A percentile compares a stretch with the other conserved stretches of the same genome.
These are phyloP conservation scores for Claviceps sp. DNA, from an alignment of 2,329 filamentous ascomycete genomes.

Conservation along the genomic window DNA sequence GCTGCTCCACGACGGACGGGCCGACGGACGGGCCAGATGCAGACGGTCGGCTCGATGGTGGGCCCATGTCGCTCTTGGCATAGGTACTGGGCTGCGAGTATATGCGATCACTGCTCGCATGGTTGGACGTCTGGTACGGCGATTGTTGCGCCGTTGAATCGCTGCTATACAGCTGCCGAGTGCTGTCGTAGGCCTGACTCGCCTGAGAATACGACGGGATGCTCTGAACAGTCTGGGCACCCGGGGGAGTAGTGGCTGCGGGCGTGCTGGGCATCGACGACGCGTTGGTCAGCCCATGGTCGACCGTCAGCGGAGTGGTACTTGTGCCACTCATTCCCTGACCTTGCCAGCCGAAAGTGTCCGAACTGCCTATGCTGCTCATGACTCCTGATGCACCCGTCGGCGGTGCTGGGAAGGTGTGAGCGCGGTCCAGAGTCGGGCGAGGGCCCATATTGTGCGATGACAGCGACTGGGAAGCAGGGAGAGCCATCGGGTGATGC, in stretches of 20 bases:
- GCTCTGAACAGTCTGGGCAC: constrained; percentile 51
- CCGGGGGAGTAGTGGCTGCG: constrained; percentile 79
- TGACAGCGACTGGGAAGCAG: constrained; percentile 39
- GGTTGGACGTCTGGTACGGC: constrained; percentile 53
- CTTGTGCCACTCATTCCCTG: constrained; percentile 47
- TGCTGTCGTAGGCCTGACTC: constrained; percentile 59
- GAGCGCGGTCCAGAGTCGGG: constrained; percentile 67
- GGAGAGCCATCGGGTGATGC: constrained; percentile 50
- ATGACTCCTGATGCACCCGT: constrained; percentile 84
- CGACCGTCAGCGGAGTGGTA: constrained; percentile 64
- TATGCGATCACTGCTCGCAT: constrained; percentile 49
- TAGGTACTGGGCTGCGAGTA: constrained; percentile 56
- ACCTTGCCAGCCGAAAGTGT: constrained; percentile 67
- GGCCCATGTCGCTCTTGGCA: constrained; percentile 79
- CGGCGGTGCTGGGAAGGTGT: constrained; percentile 89
- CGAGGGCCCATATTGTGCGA: constrained; percentile 59
- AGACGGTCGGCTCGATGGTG: constrained; percentile 51
- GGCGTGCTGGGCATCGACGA: constrained; percentile 86
- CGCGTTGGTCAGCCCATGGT: constrained; percentile 61
- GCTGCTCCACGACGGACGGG: constrained; percentile 47
- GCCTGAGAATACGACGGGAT: constrained; percentile 65
- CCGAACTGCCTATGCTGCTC: constrained; percentile 57
- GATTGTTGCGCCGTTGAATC: constrained; percentile 54
- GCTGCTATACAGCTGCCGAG: constrained; percentile 69
- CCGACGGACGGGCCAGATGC: constrained; percentile 45